These are phyloP conservation scores for Gamsiella multidivaricata DNA, from an alignment of 192 early-diverging fungal species.

Conservation along the genomic window DNA sequence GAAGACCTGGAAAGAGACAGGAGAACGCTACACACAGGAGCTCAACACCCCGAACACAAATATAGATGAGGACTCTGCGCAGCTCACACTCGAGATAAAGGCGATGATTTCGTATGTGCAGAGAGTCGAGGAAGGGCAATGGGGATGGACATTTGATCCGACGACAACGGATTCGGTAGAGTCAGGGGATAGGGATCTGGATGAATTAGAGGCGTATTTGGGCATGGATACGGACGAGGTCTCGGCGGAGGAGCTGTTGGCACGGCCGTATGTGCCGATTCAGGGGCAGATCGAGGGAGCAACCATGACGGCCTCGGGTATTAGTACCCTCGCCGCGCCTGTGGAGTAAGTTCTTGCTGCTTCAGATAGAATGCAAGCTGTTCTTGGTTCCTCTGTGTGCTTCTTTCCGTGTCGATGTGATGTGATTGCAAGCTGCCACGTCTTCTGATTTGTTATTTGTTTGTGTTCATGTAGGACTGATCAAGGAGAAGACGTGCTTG, in stretches of 20 bases:
- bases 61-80: conserved; percentile 14
- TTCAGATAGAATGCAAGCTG: conserved; percentile 22
- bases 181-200: conserved; percentile 43
- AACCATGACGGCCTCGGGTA: conserved; percentile 38
- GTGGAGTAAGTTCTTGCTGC: too few species aligned
- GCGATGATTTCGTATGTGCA: conserved; percentile 41
- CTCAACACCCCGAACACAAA: conserved; percentile 2
- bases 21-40: conserved; percentile 22
- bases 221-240: conserved; percentile 44
- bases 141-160: conserved; percentile 41
- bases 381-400: not conserved
- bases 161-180: not conserved
- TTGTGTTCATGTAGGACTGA: conserved; percentile 2
- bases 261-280: conserved; percentile 37
- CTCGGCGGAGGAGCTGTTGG: conserved; percentile 43
- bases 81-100: conserved; percentile 9
- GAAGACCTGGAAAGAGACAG: conserved; percentile 57
- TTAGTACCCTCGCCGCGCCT: conserved; percentile 62
- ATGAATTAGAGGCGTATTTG: conserved; percentile 40
- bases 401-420: not conserved
- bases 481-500: conserved; percentile 20
- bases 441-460: not conserved
- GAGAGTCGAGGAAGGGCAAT: conserved; percentile 41
- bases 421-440: not conserved
- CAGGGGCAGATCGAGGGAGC: conserved; percentile 13